Base-by-base conservation (phyloP, 345 rosid genomes). In the Cardamine occulta region DNA sequence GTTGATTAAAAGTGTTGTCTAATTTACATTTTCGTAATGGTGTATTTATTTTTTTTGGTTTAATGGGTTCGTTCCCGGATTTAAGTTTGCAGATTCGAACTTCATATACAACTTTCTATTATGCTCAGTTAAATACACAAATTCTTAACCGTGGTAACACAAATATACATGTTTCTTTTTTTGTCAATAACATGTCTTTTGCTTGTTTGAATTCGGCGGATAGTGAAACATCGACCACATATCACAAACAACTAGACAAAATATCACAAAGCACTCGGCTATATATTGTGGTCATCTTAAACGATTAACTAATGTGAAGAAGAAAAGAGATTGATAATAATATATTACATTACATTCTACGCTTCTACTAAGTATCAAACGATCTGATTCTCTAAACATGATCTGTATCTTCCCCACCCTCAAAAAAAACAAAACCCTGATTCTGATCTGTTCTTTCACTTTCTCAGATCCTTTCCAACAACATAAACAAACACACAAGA, bases 271-370 rank as follows among this genome's bases (percentile, higher is more conserved):
- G 2, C 2, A 34, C 2, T 35, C 15, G 8, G 3, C 12, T 18
- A 18, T 18, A 10, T 19, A 53, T 11, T 53, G 1, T 5, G 8
- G n/a, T 12, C 2, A 53, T 7, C 12, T 65, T 12, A 67, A 35
- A 67, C 14, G 23, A 51, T 34, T 7, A 21, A 7, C 14, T n/a
- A 57, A 5, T 24, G 59, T 8, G 17, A 28, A 21, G 34, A 21
- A 59, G n/a, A 37, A 62, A n/a, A 47, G 34, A 31, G 31, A 39
- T 24, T 40, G 63, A 75, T 51, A 40, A 68, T 51, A 23, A 51
- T 67, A 51, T 67, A 29, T 35, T 67, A 75, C 67, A 75, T 39
- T 49, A 68, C 79, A 49, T 75, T 19, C 53, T 68, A 68, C 10
- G 59, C 52, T 59, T 58, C 59, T 35, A 62, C 62, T 35, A 26